A percentile compares a stretch with the other conserved stretches of the same genome.
Evolutionary conservation across 257 asterid genomes (phyloP).

Genomic region (Ilex asprella): DNA sequence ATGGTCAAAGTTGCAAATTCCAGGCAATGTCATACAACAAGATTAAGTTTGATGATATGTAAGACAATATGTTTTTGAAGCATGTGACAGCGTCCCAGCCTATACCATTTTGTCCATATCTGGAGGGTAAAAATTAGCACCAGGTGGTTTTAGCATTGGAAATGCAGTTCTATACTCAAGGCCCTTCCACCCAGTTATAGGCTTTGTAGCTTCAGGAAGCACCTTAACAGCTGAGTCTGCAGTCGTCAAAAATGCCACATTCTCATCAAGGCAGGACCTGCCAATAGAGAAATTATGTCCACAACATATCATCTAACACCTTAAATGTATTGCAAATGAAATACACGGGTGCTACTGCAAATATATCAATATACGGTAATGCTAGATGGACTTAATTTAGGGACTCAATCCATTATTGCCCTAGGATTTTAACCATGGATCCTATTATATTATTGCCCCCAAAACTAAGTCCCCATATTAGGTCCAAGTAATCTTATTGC

Average conservation of each 20-base stretch:
- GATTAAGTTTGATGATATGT: slow-evolving; percentile 2
- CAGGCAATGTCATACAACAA: background rate
- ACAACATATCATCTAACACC: too few species aligned
- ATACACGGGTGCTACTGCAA: too few species aligned
- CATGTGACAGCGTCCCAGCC: slow-evolving; percentile 9
- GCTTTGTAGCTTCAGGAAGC: slow-evolving; percentile 66
- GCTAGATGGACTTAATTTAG: too few species aligned
- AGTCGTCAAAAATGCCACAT: slow-evolving; percentile 83
- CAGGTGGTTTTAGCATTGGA: slow-evolving; percentile 70
- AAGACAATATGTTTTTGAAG: slow-evolving; percentile 2
- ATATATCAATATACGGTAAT: too few species aligned
- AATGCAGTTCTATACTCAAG: slow-evolving; percentile 68
- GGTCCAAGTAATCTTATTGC: too few species aligned
- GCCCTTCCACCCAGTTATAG: slow-evolving; percentile 82
- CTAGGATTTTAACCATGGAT: too few species aligned
- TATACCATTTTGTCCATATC: slow-evolving; percentile 92
- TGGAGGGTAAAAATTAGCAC: slow-evolving; percentile 94
- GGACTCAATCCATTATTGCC: too few species aligned
- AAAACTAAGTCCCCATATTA: too few species aligned
- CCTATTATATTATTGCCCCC: too few species aligned
- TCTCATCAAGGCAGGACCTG: slow-evolving; percentile 92
- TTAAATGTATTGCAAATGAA: too few species aligned
- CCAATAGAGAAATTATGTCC: slow-evolving; percentile 8
- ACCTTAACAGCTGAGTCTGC: slow-evolving; percentile 85
- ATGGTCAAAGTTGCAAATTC: background rate